These are phyloP conservation scores for Deinandra increscens DNA, from an alignment of 129 eudicot species.

Conservation along the genomic window DNA sequence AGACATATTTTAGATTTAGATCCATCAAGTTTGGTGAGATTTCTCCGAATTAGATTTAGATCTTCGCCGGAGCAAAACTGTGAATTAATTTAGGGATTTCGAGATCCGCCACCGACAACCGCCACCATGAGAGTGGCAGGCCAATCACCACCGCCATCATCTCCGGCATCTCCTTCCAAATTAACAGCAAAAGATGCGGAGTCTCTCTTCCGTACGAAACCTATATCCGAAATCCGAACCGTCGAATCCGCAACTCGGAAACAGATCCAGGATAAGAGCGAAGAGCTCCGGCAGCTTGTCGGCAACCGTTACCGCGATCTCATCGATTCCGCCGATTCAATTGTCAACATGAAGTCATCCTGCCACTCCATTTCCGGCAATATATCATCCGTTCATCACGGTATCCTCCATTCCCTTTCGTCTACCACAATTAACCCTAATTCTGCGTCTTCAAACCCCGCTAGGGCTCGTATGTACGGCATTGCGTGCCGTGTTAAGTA, in stretches of 20 bases:
- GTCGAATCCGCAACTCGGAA: constrained; percentile 61
- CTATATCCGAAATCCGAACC: constrained; percentile 73
- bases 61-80: constrained; percentile 25
- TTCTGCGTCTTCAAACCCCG: constrained; percentile 41
- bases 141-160: constrained; percentile 24
- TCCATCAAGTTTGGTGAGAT: constrained; percentile 28
- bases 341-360: constrained; percentile 71
- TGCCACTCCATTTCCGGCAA: constrained; percentile 65
- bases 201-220: constrained; percentile 68
- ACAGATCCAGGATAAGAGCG: constrained; percentile 80
- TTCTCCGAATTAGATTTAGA: constrained; percentile 25
- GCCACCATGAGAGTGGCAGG: constrained; percentile 39
- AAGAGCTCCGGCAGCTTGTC: constrained; percentile 89
- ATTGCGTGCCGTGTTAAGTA: constrained; percentile 91
- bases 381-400: constrained; percentile 50
- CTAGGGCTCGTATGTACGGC: constrained; percentile 54
- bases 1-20: neutral
- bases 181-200: constrained; percentile 63
- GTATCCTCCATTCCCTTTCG: constrained; percentile 53
- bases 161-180: constrained; percentile 23
- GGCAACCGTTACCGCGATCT: constrained; percentile 92
- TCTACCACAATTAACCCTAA: constrained; percentile 33
- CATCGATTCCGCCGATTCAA: constrained; percentile 92
- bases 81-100: constrained; percentile 14
- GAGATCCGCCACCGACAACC: constrained; percentile 39